Conservation (phyloP, 805 yeast species). For the Wickerhamomyces ciferrii region DNA sequence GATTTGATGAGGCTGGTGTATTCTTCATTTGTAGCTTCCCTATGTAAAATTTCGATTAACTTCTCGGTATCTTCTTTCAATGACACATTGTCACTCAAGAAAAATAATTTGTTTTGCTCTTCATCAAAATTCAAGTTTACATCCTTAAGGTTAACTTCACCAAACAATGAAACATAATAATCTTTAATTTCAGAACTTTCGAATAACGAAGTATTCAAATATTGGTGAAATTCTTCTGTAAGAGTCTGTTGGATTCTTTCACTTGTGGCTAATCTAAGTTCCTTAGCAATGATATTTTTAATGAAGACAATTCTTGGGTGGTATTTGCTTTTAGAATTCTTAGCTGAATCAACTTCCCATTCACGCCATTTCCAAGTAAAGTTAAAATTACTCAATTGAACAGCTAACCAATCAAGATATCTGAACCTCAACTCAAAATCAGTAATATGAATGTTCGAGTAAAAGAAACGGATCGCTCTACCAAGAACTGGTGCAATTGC, state of each 20-base stretch:
- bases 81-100: slow-evolving; percentile 31
- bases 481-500: slow-evolving; percentile 95
- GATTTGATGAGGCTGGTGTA: slow-evolving; percentile 23
- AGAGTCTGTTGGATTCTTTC: slow-evolving; percentile 68
- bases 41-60: slow-evolving; percentile 33
- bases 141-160: slow-evolving; percentile 21
- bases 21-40: slow-evolving; percentile 23
- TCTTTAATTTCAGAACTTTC: slow-evolving; percentile 26
- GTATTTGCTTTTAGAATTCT: slow-evolving; percentile 37
- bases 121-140: slow-evolving; percentile 7
- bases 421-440: slow-evolving; percentile 75
- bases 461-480: slow-evolving; percentile 81
- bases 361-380: slow-evolving; percentile 98
- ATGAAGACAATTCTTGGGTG: slow-evolving; percentile 76
- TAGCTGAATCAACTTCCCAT: slow-evolving; percentile 66
- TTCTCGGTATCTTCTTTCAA: slow-evolving; percentile 29
- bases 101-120: slow-evolving; percentile 31
- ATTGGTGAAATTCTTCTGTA: slow-evolving; percentile 48
- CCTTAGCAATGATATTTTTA: slow-evolving; percentile 75
- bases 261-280: slow-evolving; percentile 75
- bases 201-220: slow-evolving; percentile 39
- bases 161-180: slow-evolving; percentile 32
- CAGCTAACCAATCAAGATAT: slow-evolving; percentile 85
- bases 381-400: slow-evolving; percentile 88
- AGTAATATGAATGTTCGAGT: slow-evolving; percentile 54